A percentile compares a stretch with the other conserved stretches of the same genome.
Evolutionary conservation across 2,329 filamentous ascomycete genomes (phyloP).

Genomic region (Fusarium stilboides): DNA sequence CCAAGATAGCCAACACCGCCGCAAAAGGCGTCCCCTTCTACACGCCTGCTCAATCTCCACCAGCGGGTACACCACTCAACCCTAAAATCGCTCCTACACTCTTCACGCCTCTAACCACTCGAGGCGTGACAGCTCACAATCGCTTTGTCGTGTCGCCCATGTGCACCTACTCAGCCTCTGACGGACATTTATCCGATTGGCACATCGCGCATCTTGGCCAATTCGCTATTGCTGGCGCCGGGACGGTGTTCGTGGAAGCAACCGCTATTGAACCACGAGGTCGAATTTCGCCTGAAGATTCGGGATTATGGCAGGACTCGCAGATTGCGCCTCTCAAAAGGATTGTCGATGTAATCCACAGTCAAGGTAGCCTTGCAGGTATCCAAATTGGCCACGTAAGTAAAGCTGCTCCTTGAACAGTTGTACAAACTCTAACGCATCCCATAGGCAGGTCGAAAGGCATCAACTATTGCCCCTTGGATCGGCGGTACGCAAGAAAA

Average conservation of each 20-base stretch:
- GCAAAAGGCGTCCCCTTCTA: too few species aligned
- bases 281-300: constrained; percentile 77
- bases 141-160: constrained; percentile 72
- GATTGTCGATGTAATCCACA: constrained; percentile 77
- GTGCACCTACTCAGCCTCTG: constrained; percentile 60
- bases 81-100: constrained; percentile 43
- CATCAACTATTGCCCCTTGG: constrained; percentile 69
- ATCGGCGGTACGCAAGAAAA: constrained; percentile 60
- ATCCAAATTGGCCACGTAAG: constrained; percentile 76
- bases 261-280: constrained; percentile 77
- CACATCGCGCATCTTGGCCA: constrained; percentile 81
- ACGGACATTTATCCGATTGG: constrained; percentile 77
- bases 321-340: constrained; percentile 73
- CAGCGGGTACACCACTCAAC: too few species aligned
- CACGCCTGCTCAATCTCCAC: too few species aligned
- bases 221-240: constrained; percentile 77
- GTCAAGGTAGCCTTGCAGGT: constrained; percentile 74
- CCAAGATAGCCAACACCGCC: too few species aligned
- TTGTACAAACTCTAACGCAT: too few species aligned
- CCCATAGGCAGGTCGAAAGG: constrained; percentile 67
- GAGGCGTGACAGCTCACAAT: constrained; percentile 67
- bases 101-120: constrained; percentile 69
- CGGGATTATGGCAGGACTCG: constrained; percentile 75
- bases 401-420: too few species aligned
- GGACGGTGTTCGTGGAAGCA: constrained; percentile 77